Evolutionary conservation across 352 stramenopile genomes (phyloP), one percentile per base, ranked within the genome.

Genomic region (Aphanomyces stellatus): DNA sequence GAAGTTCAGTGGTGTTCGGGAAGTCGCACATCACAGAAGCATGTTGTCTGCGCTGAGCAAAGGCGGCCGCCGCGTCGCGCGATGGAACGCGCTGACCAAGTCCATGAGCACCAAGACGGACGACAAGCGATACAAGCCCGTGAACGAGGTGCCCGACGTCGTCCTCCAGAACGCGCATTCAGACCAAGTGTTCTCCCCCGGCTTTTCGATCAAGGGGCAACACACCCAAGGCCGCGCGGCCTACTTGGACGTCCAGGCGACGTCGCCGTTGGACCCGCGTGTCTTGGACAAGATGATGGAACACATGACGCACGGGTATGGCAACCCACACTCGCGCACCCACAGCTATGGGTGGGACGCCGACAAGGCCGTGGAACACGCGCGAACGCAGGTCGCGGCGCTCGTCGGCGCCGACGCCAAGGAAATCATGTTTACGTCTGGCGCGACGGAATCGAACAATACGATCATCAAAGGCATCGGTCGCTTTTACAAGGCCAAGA

Each of bases 371-470:
- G 95, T 99, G 17, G 97, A 99, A 77, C 81, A 82, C 22, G 85
- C 84, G 0, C 82, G 85, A 13, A 78, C 76, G 59, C 84, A 85
- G 72, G 85, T 99, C 7, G 97, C 96, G 5, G 72, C 67, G 33
- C 82, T 99, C 25, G 97, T 99, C 61, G 83, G 90, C 43, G 97
- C 96, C 33, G 88, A 92, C 68, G 72, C 94, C 13, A 99, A 99
- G 74, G 97, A 99, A 76, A 97, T 99, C 63, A 95, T 99, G 60
- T 99, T 99, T 71, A 99, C 97, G 19, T 99, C 93, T 15, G 97
- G 97, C 40, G 97, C 97, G 2, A 99, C 97, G 0, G 97, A 99
- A 85, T 95, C 85, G 57, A 99, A 99, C 85, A 99, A 99, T 76
- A 79, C 98, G 15, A 95, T 96, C 62, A 91, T 99, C 68, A 99